Base-by-base conservation (phyloP, 257 asterid species). In the Haberlea rhodopensis region DNA sequence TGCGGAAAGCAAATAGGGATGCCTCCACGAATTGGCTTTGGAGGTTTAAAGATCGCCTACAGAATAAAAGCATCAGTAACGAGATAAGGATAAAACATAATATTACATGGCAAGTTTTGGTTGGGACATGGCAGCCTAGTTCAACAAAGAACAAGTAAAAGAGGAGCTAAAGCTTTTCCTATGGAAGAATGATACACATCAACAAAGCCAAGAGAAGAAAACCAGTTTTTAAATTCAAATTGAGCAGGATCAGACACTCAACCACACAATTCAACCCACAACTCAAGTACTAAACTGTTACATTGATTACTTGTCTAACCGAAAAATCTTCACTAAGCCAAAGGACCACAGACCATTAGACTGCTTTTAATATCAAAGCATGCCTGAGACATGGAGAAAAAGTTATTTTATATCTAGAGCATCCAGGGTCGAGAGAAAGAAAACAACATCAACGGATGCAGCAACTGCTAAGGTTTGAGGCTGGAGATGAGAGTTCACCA, bases 21-120 rank as follows among this genome's bases (percentile, higher is more conserved):
- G 76, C 99, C 99, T 53, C 99, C 99, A 71, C 97, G 97, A 79
- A 89, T 92, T 45, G 97, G 81, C 80, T 85, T 87, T 45, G 96
- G 96, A 64, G 96, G 96, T 76, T 84, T 84, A 73, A 84, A 85
- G 75, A 73, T 71, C 53, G 94, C 83, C 96, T 88, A 79, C 32
- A 66, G 52, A 73, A 72, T 40, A 26, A 40, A 65, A 46, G 31
- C 3, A 49, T 8, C 6, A 31, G 45, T 34, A 22, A 63, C 45
- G 60, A 52, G 40, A 45, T 46, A 58, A 24, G 53, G 60, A 60
- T 32, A 53, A 25, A n/a, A 68, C 58, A 60, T 15, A 25, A 58
- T 16, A 32, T 9, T 1, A 2, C 16, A 34, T 34, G 45, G 45
- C 59, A 69, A 23, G 37, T 2, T 34, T 26, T 55, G 57, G 57